Base-by-base conservation (phyloP, 73 alveolate genomes). In the Stentor roeselii region DNA sequence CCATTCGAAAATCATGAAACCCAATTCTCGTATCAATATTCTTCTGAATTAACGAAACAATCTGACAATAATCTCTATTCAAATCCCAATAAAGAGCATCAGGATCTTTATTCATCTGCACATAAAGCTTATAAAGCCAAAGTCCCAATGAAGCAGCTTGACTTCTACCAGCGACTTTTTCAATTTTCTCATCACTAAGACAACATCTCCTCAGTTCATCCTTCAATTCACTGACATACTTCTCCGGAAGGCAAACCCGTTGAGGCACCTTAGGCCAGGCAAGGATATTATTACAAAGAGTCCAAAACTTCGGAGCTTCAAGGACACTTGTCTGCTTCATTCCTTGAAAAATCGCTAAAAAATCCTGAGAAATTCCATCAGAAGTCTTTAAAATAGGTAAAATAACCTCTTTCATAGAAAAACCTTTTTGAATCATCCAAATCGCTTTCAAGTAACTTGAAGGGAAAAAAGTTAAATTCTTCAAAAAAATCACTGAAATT, bases 51-150 rank as follows among this genome's bases (percentile, higher is more conserved):
- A 21, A 15, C 37, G 21, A 40, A 36, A 21, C 27, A n/a, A 67
- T 67, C 34, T 67, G 37, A 15, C 14, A 21, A 67, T 67, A 67
- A 67, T 67, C 80, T 27, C 11, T 34, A 30, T 21, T 14, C 41
- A 67, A 67, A 2, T 32, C 80, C 14, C 21, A 21, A 67, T 67
- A 34, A 67, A 67, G 37, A 0, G 1, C 41, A 21, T n/a, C 21
- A 30, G 80, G 80, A 34, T 67, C 80, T 27, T 21, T 21, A 21
- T 21, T 67, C 21, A 67, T 21, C 1, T 32, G 27, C 34, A 21
- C 34, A 67, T 67, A 67, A 67, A 67, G 80, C 41, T 67, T 67
- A 67, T 67, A 67, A 67, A 67, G 80, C 80, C 80, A 67, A 21
- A 67, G 1, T 40, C 80, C 80, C 21, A 67, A 40, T 1, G 42